Conservation (phyloP, 345 rosid species). For the Lepidium africanum region DNA sequence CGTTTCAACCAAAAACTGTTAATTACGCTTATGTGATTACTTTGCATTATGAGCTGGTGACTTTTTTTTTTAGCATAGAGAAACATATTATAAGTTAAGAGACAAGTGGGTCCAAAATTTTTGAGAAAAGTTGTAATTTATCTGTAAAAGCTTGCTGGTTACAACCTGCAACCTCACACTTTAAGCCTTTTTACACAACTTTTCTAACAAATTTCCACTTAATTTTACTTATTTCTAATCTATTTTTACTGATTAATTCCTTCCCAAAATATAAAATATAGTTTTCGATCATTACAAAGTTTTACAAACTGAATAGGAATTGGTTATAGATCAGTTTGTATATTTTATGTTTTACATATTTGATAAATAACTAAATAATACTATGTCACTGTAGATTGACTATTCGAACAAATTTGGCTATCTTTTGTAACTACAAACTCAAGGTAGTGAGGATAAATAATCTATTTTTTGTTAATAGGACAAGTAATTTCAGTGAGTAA, state of each 20-base stretch:
- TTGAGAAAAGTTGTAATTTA: conserved; percentile 20
- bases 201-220: background rate
- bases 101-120: conserved; percentile 18
- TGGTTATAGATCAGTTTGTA: too few relatives aligned
- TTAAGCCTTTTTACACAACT: conserved; percentile 4
- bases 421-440: background rate
- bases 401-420: background rate
- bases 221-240: background rate
- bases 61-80: background rate
- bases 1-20: background rate
- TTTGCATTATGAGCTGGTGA: conserved; percentile 10
- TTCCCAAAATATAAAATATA: background rate
- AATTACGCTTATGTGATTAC: background rate
- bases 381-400: too few relatives aligned
- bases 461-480: too few relatives aligned
- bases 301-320: background rate
- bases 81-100: background rate
- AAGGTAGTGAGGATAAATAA: background rate
- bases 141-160: conserved; percentile 23
- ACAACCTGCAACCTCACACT: conserved; percentile 22
- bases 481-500: too few relatives aligned
- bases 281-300: background rate
- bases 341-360: too few relatives aligned
- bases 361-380: too few relatives aligned
- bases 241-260: background rate